Conservation (phyloP, 2,329 filamentous ascomycete species). For the Berkeleyomyces rouxiae region DNA sequence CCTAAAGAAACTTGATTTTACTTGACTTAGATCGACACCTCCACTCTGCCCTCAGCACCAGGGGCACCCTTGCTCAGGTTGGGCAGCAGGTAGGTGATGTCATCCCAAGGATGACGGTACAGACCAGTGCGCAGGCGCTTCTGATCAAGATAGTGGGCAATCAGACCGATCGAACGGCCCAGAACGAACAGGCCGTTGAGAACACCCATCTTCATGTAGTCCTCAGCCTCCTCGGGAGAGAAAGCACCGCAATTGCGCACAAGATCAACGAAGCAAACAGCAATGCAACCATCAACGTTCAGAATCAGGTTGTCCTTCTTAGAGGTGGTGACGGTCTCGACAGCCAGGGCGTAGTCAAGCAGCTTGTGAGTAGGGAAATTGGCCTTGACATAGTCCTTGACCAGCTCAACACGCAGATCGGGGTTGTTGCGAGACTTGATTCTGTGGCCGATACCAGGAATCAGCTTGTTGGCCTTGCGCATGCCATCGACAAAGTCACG, state of each 20-base stretch:
- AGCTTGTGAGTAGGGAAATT: constrained; percentile 97
- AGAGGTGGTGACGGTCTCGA: constrained; percentile 94
- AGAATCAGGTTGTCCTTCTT: constrained; percentile 99
- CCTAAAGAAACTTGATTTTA: constrained; percentile 15
- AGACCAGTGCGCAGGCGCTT: constrained; percentile 97
- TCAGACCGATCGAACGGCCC: constrained; percentile 91
- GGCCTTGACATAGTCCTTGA: constrained; percentile 96
- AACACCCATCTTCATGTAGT: constrained; percentile 98
- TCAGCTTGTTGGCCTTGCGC: constrained; percentile 99
- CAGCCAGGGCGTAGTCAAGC: constrained; percentile 94
- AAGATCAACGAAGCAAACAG: constrained; percentile 96
- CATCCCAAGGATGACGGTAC: constrained; percentile 98
- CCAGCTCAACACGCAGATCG: constrained; percentile 96
- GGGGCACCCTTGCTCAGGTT: constrained; percentile 53
- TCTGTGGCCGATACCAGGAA: constrained; percentile 96
- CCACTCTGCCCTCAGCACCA: constrained; percentile 71
- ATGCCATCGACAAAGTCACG: constrained; percentile 98
- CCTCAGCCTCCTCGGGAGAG: constrained; percentile 88
- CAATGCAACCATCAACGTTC: constrained; percentile 95
- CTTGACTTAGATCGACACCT: constrained; percentile 54
- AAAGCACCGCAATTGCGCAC: constrained; percentile 97
- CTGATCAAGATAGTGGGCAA: constrained; percentile 99
- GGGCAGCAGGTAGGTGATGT: constrained; percentile 88
- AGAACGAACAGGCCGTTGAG: constrained; percentile 98
- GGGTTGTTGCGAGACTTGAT: constrained; percentile 99